phyloP scores from a whole-genome alignment of 1,284 basidiomycete species.

The Cryptococcus sp. region DNA sequence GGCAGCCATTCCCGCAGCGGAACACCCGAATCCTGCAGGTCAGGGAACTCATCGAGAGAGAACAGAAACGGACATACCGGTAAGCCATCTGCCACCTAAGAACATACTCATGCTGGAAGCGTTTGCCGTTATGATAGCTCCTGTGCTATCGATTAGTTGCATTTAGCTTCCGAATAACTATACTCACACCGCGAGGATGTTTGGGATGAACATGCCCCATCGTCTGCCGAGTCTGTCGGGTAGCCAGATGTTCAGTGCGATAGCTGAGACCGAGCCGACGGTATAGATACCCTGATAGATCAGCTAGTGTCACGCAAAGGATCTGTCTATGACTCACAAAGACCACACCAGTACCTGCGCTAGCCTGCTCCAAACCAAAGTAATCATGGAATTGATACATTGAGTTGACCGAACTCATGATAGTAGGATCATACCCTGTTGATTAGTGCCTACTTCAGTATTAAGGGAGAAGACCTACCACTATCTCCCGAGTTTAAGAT shows the following conservation, averaged over 20 bases:
- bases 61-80: slow-evolving; percentile 5
- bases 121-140: not conserved
- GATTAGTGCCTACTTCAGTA: not conserved
- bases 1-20: slow-evolving; percentile 2
- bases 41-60: too few species aligned
- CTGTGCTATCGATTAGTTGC: not conserved
- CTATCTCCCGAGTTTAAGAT: slow-evolving; percentile 50
- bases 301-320: not conserved
- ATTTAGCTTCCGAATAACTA: slow-evolving; percentile 16
- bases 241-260: slow-evolving; percentile 41
- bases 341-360: slow-evolving; percentile 52
- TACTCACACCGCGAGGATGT: slow-evolving; percentile 37
- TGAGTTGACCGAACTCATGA: slow-evolving; percentile 56
- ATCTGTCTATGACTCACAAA: slow-evolving; percentile 38
- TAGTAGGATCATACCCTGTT: slow-evolving; percentile 53
- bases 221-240: slow-evolving; percentile 57
- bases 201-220: slow-evolving; percentile 56
- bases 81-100: slow-evolving; percentile 5
- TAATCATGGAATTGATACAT: slow-evolving; percentile 54
- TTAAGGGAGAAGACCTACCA: slow-evolving; percentile 8
- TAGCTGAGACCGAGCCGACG: slow-evolving; percentile 49
- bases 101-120: slow-evolving; percentile 1
- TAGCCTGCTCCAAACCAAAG: slow-evolving; percentile 52
- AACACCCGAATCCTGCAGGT: slow-evolving; percentile 3
- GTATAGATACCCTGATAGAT: slow-evolving; percentile 51